Evolutionary conservation across 2,329 filamentous ascomycete genomes (phyloP).

Genomic region (Colletotrichum sp.): DNA sequence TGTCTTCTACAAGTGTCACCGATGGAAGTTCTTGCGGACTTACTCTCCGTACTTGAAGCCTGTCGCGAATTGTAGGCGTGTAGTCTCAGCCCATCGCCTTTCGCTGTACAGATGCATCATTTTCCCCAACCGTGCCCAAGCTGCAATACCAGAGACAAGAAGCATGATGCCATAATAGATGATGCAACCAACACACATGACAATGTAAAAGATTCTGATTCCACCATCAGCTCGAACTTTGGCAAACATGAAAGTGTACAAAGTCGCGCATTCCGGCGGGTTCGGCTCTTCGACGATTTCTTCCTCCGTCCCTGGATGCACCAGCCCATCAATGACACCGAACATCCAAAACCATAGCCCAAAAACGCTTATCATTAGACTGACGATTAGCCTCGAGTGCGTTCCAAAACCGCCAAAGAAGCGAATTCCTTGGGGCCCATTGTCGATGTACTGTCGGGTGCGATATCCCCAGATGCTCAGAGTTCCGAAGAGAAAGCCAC

Average conservation of each 20-base stretch:
- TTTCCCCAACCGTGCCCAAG: slow-evolving; percentile 14
- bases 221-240: slow-evolving; percentile 25
- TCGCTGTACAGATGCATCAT: neutral
- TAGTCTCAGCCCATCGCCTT: neutral
- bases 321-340: slow-evolving; percentile 22
- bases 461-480: slow-evolving; percentile 32
- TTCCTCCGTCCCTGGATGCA: slow-evolving; percentile 14
- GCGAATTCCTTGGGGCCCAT: slow-evolving; percentile 23
- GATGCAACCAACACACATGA: slow-evolving; percentile 24
- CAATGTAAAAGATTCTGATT: slow-evolving; percentile 26
- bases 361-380: slow-evolving; percentile 27
- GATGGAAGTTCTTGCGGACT: neutral
- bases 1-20: too few species aligned
- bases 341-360: slow-evolving; percentile 33
- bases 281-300: slow-evolving; percentile 18
- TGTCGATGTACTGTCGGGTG: slow-evolving; percentile 25
- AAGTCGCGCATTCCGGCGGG: slow-evolving; percentile 10
- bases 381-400: slow-evolving; percentile 26
- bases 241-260: slow-evolving; percentile 31
- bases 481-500: slow-evolving; percentile 31
- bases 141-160: slow-evolving; percentile 23
- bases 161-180: slow-evolving; percentile 27
- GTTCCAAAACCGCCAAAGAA: slow-evolving; percentile 29
- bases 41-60: slow-evolving; percentile 26
- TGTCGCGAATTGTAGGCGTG: slow-evolving; percentile 23